Evolutionary conservation across 495 filamentous ascomycete species (phyloP).

Genomic region (Clohesyomyces aquaticus): DNA sequence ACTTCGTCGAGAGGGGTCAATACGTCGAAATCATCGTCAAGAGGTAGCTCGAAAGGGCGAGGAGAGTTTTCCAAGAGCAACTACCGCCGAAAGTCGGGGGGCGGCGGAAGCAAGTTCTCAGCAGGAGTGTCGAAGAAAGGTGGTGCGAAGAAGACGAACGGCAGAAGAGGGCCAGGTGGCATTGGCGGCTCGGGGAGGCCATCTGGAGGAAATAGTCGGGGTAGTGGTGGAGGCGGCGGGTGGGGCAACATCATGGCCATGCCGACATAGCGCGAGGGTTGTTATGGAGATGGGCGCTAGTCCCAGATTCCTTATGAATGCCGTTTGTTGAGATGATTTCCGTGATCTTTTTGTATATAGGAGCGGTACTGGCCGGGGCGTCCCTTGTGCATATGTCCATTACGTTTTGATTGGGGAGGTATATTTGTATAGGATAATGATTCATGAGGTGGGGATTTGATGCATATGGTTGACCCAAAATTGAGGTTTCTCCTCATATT

Average conservation of each 20-base stretch:
- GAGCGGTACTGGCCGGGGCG: too few species aligned
- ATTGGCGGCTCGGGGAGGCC: conserved; percentile 8
- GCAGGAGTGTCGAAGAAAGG: conserved; percentile 32
- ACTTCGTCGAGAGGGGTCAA: not conserved
- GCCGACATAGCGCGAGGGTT: conserved; percentile 16
- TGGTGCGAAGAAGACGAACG: conserved; percentile 4
- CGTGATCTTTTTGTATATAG: too few species aligned
- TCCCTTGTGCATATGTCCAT: too few species aligned
- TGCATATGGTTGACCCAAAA: too few species aligned
- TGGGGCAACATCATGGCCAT: conserved; percentile 23
- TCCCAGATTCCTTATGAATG: too few species aligned
- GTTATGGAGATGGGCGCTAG: too few species aligned
- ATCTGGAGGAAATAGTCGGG: conserved; percentile 7
- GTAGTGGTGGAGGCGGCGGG: not conserved
- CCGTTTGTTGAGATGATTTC: too few species aligned
- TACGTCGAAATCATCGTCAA: conserved; percentile 10
- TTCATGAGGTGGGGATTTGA: too few species aligned
- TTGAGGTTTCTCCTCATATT: too few species aligned
- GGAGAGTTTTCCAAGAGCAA: not conserved
- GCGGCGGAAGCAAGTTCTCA: conserved; percentile 8
- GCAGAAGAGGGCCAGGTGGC: conserved; percentile 17
- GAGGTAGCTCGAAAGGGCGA: conserved; percentile 8
- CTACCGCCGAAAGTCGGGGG: conserved; percentile 14
- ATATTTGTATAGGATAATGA: too few species aligned
- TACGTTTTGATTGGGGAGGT: too few species aligned